A percentile compares a stretch with the other conserved stretches of the same genome.
Evolutionary conservation across 441 rosid species (phyloP).

Genomic region (Lepidium campestre): DNA sequence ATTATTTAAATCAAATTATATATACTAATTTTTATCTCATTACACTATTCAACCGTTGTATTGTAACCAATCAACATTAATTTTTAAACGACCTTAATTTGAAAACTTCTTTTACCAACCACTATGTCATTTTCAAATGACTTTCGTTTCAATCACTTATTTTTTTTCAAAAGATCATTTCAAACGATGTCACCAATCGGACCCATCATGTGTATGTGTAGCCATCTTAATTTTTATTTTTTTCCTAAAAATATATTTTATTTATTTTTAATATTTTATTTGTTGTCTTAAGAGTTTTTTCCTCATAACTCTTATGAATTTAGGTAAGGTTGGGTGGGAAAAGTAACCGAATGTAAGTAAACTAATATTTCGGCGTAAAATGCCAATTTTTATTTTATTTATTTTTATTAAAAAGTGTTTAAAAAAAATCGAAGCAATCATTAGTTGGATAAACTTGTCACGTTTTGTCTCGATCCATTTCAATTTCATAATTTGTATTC

Average conservation of each 20-base stretch:
- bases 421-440: not conserved
- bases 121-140: too few relatives aligned
- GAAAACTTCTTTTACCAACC: too few relatives aligned
- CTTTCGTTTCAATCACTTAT: too few relatives aligned
- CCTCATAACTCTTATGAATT: not conserved
- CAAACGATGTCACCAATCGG: too few relatives aligned
- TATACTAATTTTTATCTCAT: too few relatives aligned
- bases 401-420: not conserved
- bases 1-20: too few relatives aligned
- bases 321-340: conserved; percentile 20
- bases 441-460: conserved; percentile 5
- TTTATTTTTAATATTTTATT: not conserved
- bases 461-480: not conserved
- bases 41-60: too few relatives aligned
- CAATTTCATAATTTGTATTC: not conserved
- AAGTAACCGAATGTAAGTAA: conserved; percentile 2
- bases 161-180: too few relatives aligned
- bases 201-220: too few relatives aligned
- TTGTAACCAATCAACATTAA: too few relatives aligned
- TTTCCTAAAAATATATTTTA: not conserved
- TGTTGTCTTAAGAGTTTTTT: not conserved
- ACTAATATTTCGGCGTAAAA: conserved; percentile 26
- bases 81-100: too few relatives aligned
- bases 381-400: not conserved
- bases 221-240: conserved; percentile 15